These are phyloP conservation scores for Aristolochia californica DNA, from an alignment of 164 flowering plant species.

Conservation along the genomic window DNA sequence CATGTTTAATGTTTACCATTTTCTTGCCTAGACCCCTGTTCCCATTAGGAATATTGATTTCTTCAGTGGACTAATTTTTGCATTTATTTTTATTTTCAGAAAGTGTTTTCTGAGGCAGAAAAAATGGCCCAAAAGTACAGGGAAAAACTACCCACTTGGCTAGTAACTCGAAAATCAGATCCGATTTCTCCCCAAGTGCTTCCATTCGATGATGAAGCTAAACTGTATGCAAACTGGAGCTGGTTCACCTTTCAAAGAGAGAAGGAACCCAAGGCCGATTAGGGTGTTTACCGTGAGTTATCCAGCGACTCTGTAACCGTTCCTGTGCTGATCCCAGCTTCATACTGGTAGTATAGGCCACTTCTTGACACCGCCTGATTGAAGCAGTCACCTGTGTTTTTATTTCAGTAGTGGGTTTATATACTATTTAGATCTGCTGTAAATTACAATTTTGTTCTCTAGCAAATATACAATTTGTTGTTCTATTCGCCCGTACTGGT, in stretches of 20 bases:
- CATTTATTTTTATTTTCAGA: constrained; percentile 25
- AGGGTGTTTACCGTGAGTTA: neutral
- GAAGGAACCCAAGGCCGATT: constrained; percentile 9
- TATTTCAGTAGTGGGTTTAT: too few relatives aligned
- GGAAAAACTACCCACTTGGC: constrained; percentile 36
- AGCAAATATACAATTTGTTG: too few relatives aligned
- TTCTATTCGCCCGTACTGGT: too few relatives aligned
- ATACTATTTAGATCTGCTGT: too few relatives aligned
- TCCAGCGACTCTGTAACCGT: too few relatives aligned
- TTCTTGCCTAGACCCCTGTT: too few relatives aligned
- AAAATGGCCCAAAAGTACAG: constrained; percentile 80
- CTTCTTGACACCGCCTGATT: too few relatives aligned
- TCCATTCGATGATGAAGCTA: constrained; percentile 53
- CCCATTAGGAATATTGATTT: too few relatives aligned
- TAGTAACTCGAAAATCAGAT: constrained; percentile 23
- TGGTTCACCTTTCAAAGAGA: constrained; percentile 73
- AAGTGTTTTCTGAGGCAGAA: constrained; percentile 74
- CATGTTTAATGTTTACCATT: neutral
- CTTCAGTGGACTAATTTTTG: neutral
- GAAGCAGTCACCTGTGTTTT: too few relatives aligned
- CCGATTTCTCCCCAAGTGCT: constrained; percentile 24
- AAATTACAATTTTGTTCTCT: too few relatives aligned
- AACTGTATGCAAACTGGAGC: constrained; percentile 63
- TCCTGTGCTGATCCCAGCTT: too few relatives aligned
- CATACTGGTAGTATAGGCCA: too few relatives aligned